Base-by-base conservation (phyloP, 179 eudicot genomes). In the Silene noctiflora region DNA sequence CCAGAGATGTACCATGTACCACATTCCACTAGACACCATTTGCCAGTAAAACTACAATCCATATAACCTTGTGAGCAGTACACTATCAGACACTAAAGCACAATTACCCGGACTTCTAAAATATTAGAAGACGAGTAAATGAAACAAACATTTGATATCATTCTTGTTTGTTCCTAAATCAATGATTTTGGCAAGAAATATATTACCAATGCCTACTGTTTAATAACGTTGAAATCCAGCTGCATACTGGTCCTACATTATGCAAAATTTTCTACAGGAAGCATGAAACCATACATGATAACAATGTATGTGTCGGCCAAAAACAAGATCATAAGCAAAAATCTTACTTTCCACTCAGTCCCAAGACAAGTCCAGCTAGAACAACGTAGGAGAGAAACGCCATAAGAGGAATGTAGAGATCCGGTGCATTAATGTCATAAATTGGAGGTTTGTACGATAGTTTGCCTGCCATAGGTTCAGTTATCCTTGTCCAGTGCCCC, bases 401-500 rank as follows among this genome's bases (percentile, higher is more conserved):
- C 98, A 93, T 91, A 42, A 87, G 82, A 17, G 98, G 98, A 78
- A 93, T 93, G 84, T 93, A 93, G 73, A 91, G 83, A 81, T 93
- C 98, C 20, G 96, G 96, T 42, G 98, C 98, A 87, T 93, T 93
- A 44, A 93, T 93, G 79, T 93, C 98, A 69, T 87, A 91, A 59
- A 93, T 81, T 62, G 98, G 98, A 74, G 96, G 94, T 69, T 89
- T 93, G 68, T 87, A 91, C 17, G 96, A 91, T 65, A 93, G 86
- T 82, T 90, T 91, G 46, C 98, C 96, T 2, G 93, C 98, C 66
- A 89, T 90, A 33, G 98, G 98, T 78, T 93, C 98, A 51, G 89
- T 89, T 69, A 91, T 87, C 83, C 98, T 89, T 35, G 94, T 93
- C 96, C 98, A 93, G 75, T 91, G 96, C 53, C 98, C 98, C 98